These are phyloP conservation scores for Cladophialophora yegresii DNA, from an alignment of 2,329 filamentous ascomycete species.

Conservation along the genomic window DNA sequence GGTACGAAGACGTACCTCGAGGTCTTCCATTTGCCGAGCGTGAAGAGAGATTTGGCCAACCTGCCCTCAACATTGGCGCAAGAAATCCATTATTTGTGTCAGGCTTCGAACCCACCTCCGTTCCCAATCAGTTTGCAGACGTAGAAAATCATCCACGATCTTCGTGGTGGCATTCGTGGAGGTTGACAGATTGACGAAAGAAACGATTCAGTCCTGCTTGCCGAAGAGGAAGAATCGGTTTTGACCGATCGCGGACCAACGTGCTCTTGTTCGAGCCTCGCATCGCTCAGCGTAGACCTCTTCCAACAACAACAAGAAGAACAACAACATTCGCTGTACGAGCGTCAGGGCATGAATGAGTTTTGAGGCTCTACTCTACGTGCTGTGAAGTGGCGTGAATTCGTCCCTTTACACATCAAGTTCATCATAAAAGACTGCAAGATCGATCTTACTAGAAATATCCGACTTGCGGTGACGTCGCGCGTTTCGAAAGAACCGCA, in stretches of 20 bases:
- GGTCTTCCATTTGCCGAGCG: slow-evolving; percentile 7
- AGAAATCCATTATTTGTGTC: background rate
- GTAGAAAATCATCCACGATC: background rate
- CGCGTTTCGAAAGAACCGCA: background rate
- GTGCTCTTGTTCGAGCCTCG: background rate
- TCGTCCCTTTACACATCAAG: background rate
- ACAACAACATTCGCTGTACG: background rate
- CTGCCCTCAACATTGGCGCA: background rate
- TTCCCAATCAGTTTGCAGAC: background rate
- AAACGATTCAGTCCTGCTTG: background rate
- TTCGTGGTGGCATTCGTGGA: background rate
- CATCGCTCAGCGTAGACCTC: too few relatives aligned
- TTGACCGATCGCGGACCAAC: background rate
- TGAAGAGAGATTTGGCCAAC: background rate
- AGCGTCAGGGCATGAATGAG: background rate
- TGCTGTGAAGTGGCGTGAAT: background rate
- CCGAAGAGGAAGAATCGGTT: background rate
- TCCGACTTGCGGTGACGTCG: background rate
- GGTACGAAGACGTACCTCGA: slow-evolving; percentile 5
- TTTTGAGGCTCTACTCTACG: background rate
- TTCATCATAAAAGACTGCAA: background rate
- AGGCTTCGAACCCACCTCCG: background rate
- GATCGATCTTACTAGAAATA: background rate
- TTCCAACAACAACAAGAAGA: too few relatives aligned
- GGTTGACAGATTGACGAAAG: background rate